Evolutionary conservation across 116 monocot genomes (phyloP), one percentile per base, ranked within the genome.

Genomic region (Phalaenopsis hybrid): DNA sequence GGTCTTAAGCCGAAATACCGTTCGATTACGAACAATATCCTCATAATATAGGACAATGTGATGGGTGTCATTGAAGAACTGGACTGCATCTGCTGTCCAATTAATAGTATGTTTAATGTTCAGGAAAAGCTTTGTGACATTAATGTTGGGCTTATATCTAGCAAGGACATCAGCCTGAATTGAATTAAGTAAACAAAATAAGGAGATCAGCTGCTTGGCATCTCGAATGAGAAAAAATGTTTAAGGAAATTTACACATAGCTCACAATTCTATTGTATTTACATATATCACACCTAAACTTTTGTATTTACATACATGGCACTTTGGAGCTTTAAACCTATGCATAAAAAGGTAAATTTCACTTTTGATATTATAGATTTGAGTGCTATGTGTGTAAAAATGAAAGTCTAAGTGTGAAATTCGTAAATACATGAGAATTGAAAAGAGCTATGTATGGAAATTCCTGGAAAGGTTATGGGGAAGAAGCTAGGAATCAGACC

Each of bases 131-230:
- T 68, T 50, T 16, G 85, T 81, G 0, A 82, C 44, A 79, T 96
- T 85, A 51, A 94, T 86, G 20, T 45, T 77, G 4, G 96, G 94
- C 80, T 87, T 96, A 79, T 86, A 96, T 74, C 83, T 89, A 28
- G 96, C 94, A 49, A 96, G 94, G 28, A 96, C 74, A 82, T 86
- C 89, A 41, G 96, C 96, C 96, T 94, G 89, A 78, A 80, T 73
- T 43, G 12, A 10, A 73, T 73, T 2, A 43, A 73, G 67, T 37
- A 67, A 67, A 67, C 25, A 9, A 10, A 34, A 43, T 73, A 17
- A 73, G 34, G 37, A 72, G 72, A n/a, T 10, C 25, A 15, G 9
- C 0, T 55, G 55, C 12, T 73, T 16, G 17, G 33, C 13, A 37
- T 13, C 7, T 73, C 16, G 1, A 13, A 0, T 15, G 12, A 73